Conservation (phyloP, 1,284 basidiomycete genomes). For the Boletus semigastroideus region DNA sequence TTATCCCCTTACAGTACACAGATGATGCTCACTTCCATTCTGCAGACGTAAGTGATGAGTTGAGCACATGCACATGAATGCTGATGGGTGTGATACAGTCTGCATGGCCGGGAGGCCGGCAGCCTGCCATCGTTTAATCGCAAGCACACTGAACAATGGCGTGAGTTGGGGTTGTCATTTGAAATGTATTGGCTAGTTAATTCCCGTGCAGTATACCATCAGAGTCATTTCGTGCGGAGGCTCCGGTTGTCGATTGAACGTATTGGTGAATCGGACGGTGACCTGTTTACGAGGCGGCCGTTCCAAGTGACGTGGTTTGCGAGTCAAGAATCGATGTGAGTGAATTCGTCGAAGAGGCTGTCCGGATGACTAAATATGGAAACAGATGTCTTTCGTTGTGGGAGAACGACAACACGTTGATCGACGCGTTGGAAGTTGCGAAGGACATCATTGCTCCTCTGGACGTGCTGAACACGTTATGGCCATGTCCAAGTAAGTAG, state of each 20-base stretch:
- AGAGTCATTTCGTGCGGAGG: slow-evolving; percentile 56
- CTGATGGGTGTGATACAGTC: slow-evolving; percentile 30
- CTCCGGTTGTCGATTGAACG: slow-evolving; percentile 52
- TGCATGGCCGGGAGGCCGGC: slow-evolving; percentile 44
- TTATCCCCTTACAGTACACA: slow-evolving; percentile 49
- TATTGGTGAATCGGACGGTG: slow-evolving; percentile 45
- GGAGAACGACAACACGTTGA: slow-evolving; percentile 57
- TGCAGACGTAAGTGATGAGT: slow-evolving; percentile 55
- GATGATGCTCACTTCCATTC: slow-evolving; percentile 61
- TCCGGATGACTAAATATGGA: slow-evolving; percentile 9
- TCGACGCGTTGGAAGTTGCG: slow-evolving; percentile 63
- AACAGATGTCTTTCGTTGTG: slow-evolving; percentile 63
- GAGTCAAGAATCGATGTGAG: slow-evolving; percentile 61
- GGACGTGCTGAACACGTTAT: slow-evolving; percentile 65
- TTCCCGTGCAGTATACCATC: slow-evolving; percentile 54
- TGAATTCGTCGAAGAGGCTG: slow-evolving; percentile 5
- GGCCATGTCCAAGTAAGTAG: slow-evolving; percentile 64
- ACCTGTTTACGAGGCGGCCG: slow-evolving; percentile 60
- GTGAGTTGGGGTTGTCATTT: slow-evolving; percentile 43
- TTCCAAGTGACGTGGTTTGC: slow-evolving; percentile 73
- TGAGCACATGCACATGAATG: background rate
- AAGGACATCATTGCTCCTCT: slow-evolving; percentile 62
- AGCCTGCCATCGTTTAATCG: slow-evolving; percentile 49
- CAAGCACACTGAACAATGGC: slow-evolving; percentile 71
- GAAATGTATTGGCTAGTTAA: slow-evolving; percentile 10